phyloP scores from a whole-genome alignment of 2,329 filamentous ascomycete genomes.

The Claviceps pusilla region DNA sequence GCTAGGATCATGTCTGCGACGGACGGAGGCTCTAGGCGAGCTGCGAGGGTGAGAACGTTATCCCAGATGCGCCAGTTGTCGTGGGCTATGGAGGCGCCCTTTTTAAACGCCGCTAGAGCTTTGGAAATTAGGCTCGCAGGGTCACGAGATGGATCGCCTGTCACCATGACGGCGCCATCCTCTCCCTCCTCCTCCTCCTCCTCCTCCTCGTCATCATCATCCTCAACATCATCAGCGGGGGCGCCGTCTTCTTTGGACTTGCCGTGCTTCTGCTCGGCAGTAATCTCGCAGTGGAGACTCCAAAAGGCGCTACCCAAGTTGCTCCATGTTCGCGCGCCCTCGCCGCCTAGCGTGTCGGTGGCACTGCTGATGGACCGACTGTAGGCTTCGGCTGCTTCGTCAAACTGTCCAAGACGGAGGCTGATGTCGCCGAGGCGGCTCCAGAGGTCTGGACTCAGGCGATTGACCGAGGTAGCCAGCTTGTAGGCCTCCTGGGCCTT shows the following conservation, averaged over 20 bases:
- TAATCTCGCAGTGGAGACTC: constrained; percentile 45
- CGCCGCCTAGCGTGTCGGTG: constrained; percentile 53
- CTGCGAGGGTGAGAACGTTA: constrained; percentile 78
- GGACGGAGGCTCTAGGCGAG: constrained; percentile 60
- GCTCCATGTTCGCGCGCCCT: constrained; percentile 85
- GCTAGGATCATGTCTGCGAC: constrained; percentile 63
- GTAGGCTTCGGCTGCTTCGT: constrained; percentile 71
- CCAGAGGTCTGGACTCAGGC: constrained; percentile 74
- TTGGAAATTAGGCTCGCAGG: constrained; percentile 52
- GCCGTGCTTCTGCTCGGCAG: constrained; percentile 22
- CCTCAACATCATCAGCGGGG: background rate
- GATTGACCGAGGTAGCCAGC: constrained; percentile 62
- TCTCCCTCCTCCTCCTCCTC: constrained; percentile 14
- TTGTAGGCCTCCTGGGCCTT: constrained; percentile 65
- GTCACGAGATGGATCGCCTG: constrained; percentile 23
- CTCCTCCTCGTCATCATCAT: background rate
- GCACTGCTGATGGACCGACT: constrained; percentile 58
- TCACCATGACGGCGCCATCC: constrained; percentile 8
- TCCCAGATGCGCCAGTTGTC: constrained; percentile 93
- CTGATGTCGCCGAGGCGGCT: constrained; percentile 79
- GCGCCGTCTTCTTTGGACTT: constrained; percentile 9
- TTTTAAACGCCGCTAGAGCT: constrained; percentile 72
- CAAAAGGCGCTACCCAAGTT: constrained; percentile 79
- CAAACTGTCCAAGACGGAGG: constrained; percentile 61
- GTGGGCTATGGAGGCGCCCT: constrained; percentile 67